Evolutionary conservation across 1,284 basidiomycete species (phyloP), one percentile per base, ranked within the genome.

Genomic region (Cutaneotrichosporon sp.): DNA sequence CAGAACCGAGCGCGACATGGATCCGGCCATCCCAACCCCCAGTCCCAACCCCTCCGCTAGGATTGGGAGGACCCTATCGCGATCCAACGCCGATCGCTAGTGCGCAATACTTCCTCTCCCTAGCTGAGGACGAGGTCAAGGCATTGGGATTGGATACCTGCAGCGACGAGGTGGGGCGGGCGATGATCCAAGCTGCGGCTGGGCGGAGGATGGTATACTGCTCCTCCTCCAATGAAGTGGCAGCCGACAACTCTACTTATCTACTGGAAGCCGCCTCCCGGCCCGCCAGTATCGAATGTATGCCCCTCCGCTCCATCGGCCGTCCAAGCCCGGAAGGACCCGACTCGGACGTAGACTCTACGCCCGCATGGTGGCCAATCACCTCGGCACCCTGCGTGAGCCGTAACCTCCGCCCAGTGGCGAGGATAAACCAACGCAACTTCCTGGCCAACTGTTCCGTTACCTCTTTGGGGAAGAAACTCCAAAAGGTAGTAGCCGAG

Each of bases 321-420:
- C 6, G 5, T 31, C 30, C 51, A 18, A 14, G 49, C 6, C 49
- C 26, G 1, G 8, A 21, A 0, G 73, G 18, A 16, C 14, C 30
- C 31, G 31, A 34, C 16, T 13, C 30, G 14, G 16, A 18, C 14
- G 7, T 31, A 30, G 9, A 53, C 51, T 13, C 30, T 16, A 31
- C 16, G 56, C 68, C 70, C 10, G 63, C 61, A 5, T 78, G 76
- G 76, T 80, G 78, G 78, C 78, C 76, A 0, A 73, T 73, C 46
- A 75, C 75, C 1, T 70, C 74, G 6, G 62, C 75, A 5, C 73
- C 75, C 2, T 80, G 78, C 56, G 38, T 78, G 2, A 71, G 71
- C 11, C 67, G 58, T 13, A 69, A 73, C 49, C 56, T 79, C 3
- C 68, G 71, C 2, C 58, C 73, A 2, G 60, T 77, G 2, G 68